Evolutionary conservation across 192 early-diverging fungal genomes (phyloP).

Genomic region (Cetraspora pellucida): DNA sequence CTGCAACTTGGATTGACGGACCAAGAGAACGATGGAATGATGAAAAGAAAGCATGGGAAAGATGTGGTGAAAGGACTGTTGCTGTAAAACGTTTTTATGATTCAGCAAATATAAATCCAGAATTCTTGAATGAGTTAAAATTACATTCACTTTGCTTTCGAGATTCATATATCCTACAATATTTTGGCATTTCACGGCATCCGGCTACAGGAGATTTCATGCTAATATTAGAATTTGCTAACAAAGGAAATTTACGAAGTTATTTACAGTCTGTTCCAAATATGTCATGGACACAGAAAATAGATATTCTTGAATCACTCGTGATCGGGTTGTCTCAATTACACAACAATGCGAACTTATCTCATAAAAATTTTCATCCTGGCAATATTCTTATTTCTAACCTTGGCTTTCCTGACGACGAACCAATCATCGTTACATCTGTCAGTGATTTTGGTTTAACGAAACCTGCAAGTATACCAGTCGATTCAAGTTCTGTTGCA

Average conservation of each 20-base stretch:
- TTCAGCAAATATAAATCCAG: background rate
- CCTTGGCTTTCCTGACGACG: background rate
- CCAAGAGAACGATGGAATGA: conserved; percentile 4
- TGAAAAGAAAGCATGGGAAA: background rate
- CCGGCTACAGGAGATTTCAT: background rate
- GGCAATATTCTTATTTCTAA: conserved; percentile 3
- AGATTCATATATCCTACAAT: too few species aligned
- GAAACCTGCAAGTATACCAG: background rate
- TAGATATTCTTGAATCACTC: background rate
- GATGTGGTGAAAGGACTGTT: background rate
- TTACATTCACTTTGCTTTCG: background rate
- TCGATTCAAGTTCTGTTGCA: background rate
- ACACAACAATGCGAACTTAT: background rate
- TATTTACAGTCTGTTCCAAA: background rate
- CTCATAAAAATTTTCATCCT: conserved; percentile 14
- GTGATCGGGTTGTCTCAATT: background rate
- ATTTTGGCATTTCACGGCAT: conserved; percentile 6
- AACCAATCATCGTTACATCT: background rate
- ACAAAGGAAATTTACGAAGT: background rate
- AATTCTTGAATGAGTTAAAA: background rate
- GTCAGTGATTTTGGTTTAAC: background rate
- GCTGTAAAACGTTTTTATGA: background rate
- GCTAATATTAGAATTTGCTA: background rate
- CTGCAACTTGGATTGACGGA: conserved; percentile 14
- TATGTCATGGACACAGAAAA: background rate